Evolutionary conservation across 257 asterid genomes (phyloP).

Genomic region (Nicotiana tabacum): DNA sequence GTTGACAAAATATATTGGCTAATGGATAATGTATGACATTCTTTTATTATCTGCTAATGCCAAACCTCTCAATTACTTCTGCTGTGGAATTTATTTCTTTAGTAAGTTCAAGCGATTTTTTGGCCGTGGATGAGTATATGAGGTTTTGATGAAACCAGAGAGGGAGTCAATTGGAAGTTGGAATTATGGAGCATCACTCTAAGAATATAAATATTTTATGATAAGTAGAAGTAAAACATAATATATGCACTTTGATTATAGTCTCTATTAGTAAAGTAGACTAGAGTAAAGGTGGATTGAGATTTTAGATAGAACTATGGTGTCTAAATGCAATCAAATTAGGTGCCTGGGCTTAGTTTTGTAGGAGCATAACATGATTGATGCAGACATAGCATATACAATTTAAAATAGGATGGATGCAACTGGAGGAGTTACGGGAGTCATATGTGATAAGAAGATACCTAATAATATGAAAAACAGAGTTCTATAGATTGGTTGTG

Average conservation of each 20-base stretch:
- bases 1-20: background rate
- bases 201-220: background rate
- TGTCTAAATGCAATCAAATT: background rate
- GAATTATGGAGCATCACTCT: background rate
- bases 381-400: background rate
- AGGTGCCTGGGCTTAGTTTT: background rate
- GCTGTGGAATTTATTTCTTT: no score
- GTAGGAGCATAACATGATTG: background rate
- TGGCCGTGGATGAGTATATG: background rate
- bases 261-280: background rate
- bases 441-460: no score
- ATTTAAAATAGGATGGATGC: background rate
- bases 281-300: background rate
- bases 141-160: background rate
- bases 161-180: background rate
- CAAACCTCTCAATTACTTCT: no score
- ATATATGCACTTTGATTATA: background rate
- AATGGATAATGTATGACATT: background rate
- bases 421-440: background rate
- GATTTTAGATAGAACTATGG: background rate
- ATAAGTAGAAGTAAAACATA: background rate
- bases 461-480: background rate
- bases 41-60: background rate
- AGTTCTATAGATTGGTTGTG: background rate
- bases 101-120: background rate